phyloP scores from a whole-genome alignment of 164 flowering plant species.

The Nymphaea thermarum region DNA sequence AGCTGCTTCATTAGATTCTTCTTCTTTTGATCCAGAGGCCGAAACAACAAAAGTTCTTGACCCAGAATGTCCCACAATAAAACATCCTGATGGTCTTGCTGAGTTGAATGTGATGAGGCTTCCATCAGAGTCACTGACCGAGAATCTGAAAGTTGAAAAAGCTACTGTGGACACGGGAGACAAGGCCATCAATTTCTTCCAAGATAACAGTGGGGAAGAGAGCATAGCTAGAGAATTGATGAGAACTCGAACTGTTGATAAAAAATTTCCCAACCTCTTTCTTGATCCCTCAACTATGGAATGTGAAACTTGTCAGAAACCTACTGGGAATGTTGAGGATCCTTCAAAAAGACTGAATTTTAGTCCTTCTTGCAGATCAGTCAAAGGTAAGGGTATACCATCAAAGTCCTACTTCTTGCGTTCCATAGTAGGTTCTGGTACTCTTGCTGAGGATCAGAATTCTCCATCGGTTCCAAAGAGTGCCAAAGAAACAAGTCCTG shows the following conservation, averaged over 20 bases:
- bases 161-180: background rate
- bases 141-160: background rate
- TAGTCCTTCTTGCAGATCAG: background rate
- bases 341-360: background rate
- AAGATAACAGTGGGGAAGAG: background rate
- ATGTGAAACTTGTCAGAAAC: background rate
- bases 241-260: background rate
- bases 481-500: background rate
- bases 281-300: too few species aligned
- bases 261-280: too few species aligned
- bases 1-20: background rate
- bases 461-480: background rate
- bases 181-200: background rate
- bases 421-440: background rate
- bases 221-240: background rate
- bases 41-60: background rate
- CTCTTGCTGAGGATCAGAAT: background rate
- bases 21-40: background rate
- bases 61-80: background rate
- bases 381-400: background rate
- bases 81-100: background rate
- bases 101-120: background rate
- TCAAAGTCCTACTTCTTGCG: background rate
- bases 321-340: background rate
- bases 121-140: background rate